Evolutionary conservation across 495 filamentous ascomycete species (phyloP), one percentile per base, ranked within the genome.

Genomic region (Aspergillus asperescens): DNA sequence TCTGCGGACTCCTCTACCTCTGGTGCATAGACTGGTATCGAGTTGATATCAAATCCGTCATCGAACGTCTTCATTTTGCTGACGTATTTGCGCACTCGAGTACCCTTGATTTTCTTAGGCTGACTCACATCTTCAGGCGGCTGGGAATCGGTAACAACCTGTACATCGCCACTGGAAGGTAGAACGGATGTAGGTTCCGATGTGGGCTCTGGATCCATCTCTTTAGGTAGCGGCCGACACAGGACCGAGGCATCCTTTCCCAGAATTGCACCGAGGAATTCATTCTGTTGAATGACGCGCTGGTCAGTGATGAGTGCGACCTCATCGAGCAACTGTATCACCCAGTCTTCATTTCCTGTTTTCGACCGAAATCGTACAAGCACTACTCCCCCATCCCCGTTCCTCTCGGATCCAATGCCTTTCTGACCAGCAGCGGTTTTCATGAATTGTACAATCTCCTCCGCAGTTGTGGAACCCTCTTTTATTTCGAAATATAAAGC

Each of bases 201-300:
- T 7, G 51, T n/a, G 16, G 56, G 18, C 8, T 32, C 50, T 4
- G 42, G 15, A 4, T 42, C 39, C 7, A 55, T 35, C 7, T 44
- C 48, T 15, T 60, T 60, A 15, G 55, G 65, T 1, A 94, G 77
- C 2, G 83, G 76, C 29, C 80, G 79, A 50, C 85, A 81, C 15
- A 96, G 70, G 22, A 76, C 69, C 49, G 78, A 82, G 4, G 87
- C 80, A 71, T 96, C 84, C 48, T 83, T 85, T 9, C 70, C 82
- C 15, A 97, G 66, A 41, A 98, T 96, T 3, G 88, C 88, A 68
- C 95, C 90, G 7, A 98, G 76, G 54, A 98, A 96, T 56, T 96
- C 91, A 42, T 85, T 89, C 65, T 96, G 93, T 49, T 91, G 84
- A 41, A 96, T 84, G 18, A 91, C 81, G 4, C 88, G 81, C 59